phyloP scores from a whole-genome alignment of 768 basidiomycete genomes.

The Boletus barrowsii region DNA sequence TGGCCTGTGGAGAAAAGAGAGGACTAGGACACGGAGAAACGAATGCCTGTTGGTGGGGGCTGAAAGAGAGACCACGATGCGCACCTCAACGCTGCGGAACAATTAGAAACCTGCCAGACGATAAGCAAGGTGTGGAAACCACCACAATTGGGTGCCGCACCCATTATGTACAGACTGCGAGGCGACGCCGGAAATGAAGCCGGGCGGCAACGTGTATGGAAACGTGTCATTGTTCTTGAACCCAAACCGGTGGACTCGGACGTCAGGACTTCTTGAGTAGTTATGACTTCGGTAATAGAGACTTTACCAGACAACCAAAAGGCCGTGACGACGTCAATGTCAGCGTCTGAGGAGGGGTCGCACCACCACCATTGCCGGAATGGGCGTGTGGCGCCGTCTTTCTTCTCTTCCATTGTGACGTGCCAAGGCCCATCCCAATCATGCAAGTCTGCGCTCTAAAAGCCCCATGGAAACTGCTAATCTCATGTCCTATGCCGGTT shows the following conservation, averaged over 20 bases:
- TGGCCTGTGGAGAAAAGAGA: neutral
- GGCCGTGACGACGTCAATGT: too few relatives aligned
- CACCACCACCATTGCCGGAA: too few relatives aligned
- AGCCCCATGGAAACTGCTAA: too few relatives aligned
- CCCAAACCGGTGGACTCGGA: neutral
- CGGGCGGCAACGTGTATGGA: conserved; percentile 19
- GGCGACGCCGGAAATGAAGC: conserved; percentile 25
- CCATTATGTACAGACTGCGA: conserved; percentile 11
- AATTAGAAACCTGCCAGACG: conserved; percentile 10
- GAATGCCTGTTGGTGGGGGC: neutral
- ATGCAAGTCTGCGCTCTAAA: too few relatives aligned
- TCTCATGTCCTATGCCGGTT: too few relatives aligned
- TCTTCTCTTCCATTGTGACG: too few relatives aligned
- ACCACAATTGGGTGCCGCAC: conserved; percentile 6
- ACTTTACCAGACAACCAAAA: too few relatives aligned
- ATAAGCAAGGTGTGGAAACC: conserved; percentile 5
- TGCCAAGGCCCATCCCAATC: too few relatives aligned
- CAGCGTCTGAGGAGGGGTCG: too few relatives aligned
- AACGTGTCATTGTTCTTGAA: neutral
- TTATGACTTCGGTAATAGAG: too few relatives aligned
- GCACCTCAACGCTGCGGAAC: conserved; percentile 7
- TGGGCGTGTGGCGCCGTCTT: too few relatives aligned
- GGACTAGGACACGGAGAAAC: neutral
- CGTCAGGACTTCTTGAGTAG: neutral
- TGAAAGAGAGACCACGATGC: conserved; percentile 18